Evolutionary conservation across 2,329 filamentous ascomycete genomes (phyloP).

Genomic region (Ceratocystis eucalypticola): DNA sequence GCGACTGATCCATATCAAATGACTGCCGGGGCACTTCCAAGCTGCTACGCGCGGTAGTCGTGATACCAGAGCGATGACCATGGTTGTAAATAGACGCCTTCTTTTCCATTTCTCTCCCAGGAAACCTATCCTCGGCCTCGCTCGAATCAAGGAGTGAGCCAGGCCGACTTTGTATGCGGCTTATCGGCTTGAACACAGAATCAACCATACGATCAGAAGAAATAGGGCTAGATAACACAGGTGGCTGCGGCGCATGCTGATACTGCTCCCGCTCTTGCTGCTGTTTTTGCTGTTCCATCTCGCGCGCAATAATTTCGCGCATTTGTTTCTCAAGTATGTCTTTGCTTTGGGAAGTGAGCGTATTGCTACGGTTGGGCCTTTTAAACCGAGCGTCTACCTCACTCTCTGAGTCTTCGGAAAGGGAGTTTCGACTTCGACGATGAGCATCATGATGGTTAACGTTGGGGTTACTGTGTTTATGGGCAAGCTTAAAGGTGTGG

Average conservation of each 20-base stretch:
- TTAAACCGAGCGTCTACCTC: constrained; percentile 34
- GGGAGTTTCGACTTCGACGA: constrained; percentile 36
- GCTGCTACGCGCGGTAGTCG: background rate
- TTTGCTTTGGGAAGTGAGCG: constrained; percentile 35
- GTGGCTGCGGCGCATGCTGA: background rate
- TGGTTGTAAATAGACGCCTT: constrained; percentile 21
- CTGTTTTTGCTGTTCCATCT: constrained; percentile 29
- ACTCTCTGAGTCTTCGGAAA: constrained; percentile 48
- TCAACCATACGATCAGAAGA: background rate
- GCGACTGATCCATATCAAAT: constrained; percentile 9
- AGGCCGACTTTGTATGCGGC: constrained; percentile 27
- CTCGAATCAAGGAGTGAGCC: constrained; percentile 30
- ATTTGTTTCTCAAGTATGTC: constrained; percentile 49
- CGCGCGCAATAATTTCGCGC: constrained; percentile 45
- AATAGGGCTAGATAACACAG: background rate
- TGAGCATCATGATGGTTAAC: constrained; percentile 41
- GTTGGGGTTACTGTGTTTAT: constrained; percentile 38
- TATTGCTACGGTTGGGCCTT: constrained; percentile 32
- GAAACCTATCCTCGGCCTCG: constrained; percentile 25
- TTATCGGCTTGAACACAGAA: constrained; percentile 24
- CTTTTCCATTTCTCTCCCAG: constrained; percentile 24
- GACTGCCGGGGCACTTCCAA: constrained; percentile 21
- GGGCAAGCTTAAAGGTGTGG: constrained; percentile 22
- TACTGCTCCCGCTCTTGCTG: constrained; percentile 6
- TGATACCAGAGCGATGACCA: constrained; percentile 28